Evolutionary conservation across 2,329 filamentous ascomycete species (phyloP).

Genomic region (Botrytis deweyae): DNA sequence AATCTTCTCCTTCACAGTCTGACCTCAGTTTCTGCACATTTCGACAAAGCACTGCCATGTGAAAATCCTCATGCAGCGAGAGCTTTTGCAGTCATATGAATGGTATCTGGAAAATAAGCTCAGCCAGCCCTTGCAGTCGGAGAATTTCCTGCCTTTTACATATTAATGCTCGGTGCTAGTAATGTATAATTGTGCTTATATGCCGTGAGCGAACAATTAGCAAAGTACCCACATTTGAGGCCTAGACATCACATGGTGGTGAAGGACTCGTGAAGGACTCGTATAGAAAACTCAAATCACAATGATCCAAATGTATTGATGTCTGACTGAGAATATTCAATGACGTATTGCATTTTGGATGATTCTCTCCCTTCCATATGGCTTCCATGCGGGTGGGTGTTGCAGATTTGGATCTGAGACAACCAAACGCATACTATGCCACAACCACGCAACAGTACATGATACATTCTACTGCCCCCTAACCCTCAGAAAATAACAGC

Average conservation of each 20-base stretch:
- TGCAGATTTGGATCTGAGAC: constrained; percentile 6
- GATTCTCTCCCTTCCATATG: neutral
- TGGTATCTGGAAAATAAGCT: neutral
- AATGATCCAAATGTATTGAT: constrained; percentile 4
- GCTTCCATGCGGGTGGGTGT: neutral
- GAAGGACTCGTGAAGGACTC: neutral
- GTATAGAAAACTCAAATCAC: neutral
- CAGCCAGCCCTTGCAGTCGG: neutral
- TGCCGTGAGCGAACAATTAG: neutral
- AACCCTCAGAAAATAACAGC: neutral
- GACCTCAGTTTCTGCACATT: neutral
- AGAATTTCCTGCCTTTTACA: neutral
- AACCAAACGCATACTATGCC: neutral
- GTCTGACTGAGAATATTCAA: neutral
- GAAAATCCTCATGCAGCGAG: neutral
- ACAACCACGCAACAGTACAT: neutral
- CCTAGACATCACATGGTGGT: neutral
- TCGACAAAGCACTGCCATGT: neutral
- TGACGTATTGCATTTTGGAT: neutral
- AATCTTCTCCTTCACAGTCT: neutral
- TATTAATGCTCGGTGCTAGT: neutral
- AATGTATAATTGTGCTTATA: neutral
- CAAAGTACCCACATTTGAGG: neutral
- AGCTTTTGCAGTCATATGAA: neutral
- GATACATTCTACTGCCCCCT: neutral